phyloP scores from a whole-genome alignment of 2,329 filamentous ascomycete genomes.

The Penicillium oxalicum region DNA sequence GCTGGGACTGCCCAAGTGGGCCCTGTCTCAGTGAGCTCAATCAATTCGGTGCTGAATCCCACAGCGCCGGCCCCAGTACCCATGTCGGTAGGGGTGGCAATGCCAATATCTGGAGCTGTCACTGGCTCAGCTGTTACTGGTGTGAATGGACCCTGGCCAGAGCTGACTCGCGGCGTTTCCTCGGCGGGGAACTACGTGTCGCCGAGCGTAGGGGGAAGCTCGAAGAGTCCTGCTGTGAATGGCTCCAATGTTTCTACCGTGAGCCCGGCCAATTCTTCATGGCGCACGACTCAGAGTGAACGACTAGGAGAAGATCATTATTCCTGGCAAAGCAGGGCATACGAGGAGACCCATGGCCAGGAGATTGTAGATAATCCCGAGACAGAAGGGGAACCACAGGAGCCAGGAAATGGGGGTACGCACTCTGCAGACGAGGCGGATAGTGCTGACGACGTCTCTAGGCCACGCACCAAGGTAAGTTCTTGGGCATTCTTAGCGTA shows the following conservation, averaged over 20 bases:
- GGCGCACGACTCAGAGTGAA: slow-evolving; percentile 1
- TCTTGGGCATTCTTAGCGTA: not conserved
- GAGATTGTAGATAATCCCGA: not conserved
- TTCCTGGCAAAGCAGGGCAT: slow-evolving; percentile 6
- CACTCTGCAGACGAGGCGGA: not conserved
- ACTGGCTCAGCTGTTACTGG: no score
- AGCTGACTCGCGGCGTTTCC: no score
- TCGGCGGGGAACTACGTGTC: not conserved
- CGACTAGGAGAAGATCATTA: slow-evolving; percentile 6
- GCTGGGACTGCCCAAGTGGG: no score
- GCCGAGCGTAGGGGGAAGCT: not conserved
- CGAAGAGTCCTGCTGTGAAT: not conserved
- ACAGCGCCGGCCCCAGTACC: not conserved
- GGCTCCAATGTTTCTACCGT: not conserved
- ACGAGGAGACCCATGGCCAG: slow-evolving; percentile 2
- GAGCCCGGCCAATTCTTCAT: slow-evolving; percentile 1
- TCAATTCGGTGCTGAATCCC: not conserved
- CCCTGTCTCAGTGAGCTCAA: not conserved
- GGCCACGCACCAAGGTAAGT: not conserved
- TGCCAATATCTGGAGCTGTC: no score
- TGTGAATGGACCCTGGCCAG: no score
- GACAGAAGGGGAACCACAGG: not conserved
- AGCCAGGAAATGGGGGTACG: not conserved
- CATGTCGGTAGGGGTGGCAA: no score
- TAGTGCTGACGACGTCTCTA: not conserved